A percentile compares a stretch with the other conserved stretches of the same genome.
Evolutionary conservation across 2,329 filamentous ascomycete species (phyloP).

Genomic region (Aspergillus fijiensis): DNA sequence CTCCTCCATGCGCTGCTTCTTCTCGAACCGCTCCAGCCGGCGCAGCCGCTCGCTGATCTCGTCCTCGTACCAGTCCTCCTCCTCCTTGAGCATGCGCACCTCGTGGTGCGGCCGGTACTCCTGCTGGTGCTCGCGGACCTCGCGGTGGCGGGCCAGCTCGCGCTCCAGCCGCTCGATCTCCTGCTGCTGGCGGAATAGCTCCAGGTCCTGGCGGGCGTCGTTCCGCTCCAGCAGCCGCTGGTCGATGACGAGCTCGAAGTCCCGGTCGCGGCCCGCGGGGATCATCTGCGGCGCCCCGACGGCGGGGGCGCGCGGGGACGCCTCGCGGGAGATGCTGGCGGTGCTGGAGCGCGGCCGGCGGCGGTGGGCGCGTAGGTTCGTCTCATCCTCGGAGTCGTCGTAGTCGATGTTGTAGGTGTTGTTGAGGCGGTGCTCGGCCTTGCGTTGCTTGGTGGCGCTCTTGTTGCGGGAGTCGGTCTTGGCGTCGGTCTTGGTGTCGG

Average conservation of each 20-base stretch:
- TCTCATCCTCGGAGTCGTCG: constrained; percentile 30
- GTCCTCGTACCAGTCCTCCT: constrained; percentile 47
- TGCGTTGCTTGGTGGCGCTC: constrained; percentile 27
- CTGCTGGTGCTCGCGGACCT: constrained; percentile 21
- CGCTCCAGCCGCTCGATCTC: constrained; percentile 39
- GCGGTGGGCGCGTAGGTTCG: constrained; percentile 15
- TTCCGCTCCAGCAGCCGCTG: constrained; percentile 37
- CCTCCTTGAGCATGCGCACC: constrained; percentile 32
- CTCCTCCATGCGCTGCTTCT: constrained; percentile 41
- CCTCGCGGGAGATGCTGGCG: constrained; percentile 25
- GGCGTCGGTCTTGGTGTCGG: constrained; percentile 5
- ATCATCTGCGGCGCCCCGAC: not conserved
- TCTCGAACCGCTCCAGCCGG: constrained; percentile 38
- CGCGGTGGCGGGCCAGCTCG: constrained; percentile 29
- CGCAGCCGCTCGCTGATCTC: constrained; percentile 41
- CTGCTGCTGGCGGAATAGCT: constrained; percentile 36
- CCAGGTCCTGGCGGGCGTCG: constrained; percentile 35
- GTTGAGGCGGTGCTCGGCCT: constrained; percentile 20
- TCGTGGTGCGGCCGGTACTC: constrained; percentile 15
- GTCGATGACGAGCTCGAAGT: constrained; percentile 35
- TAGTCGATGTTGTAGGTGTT: constrained; percentile 18
- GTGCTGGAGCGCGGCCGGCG: constrained; percentile 22
- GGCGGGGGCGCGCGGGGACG: constrained; percentile 22
- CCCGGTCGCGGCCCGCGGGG: constrained; percentile 19
- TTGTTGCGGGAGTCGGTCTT: constrained; percentile 32